Conservation (phyloP, 495 filamentous ascomycete species). For the Massariosphaeria phaeospora region DNA sequence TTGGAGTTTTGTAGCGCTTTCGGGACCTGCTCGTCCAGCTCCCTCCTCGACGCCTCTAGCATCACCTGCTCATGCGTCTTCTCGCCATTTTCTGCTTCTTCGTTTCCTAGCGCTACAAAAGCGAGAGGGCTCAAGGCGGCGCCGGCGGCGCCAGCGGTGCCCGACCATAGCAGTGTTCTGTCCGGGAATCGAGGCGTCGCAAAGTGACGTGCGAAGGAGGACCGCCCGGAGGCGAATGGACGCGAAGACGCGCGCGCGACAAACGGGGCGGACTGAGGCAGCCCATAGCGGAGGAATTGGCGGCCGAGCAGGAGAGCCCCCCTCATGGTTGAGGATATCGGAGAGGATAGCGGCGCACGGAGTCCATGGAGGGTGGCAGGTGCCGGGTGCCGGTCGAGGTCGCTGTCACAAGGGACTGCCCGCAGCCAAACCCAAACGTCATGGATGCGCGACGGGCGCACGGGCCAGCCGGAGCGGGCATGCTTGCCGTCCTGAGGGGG, state of each 20-base stretch:
- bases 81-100: constrained; percentile 47
- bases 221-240: constrained; percentile 16
- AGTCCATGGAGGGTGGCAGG: neutral
- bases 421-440: constrained; percentile 10
- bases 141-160: constrained; percentile 10
- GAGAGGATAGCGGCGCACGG: too few relatives aligned
- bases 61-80: constrained; percentile 77
- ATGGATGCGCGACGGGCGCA: constrained; percentile 9
- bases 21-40: constrained; percentile 62
- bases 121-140: constrained; percentile 55
- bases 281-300: constrained; percentile 45
- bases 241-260: constrained; percentile 37
- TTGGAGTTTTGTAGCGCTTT: constrained; percentile 55
- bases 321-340: constrained; percentile 46
- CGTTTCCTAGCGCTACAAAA: constrained; percentile 64
- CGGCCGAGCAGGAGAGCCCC: constrained; percentile 51
- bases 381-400: too few relatives aligned
- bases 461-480: too few relatives aligned
- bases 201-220: constrained; percentile 13
- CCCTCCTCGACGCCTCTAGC: constrained; percentile 72
- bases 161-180: constrained; percentile 42
- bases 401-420: too few relatives aligned
- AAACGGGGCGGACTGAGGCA: constrained; percentile 28
- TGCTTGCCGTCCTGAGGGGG: too few relatives aligned
- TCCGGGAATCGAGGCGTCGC: constrained; percentile 21